phyloP scores from a whole-genome alignment of 2,329 filamentous ascomycete species.

The Monilinia polystroma region DNA sequence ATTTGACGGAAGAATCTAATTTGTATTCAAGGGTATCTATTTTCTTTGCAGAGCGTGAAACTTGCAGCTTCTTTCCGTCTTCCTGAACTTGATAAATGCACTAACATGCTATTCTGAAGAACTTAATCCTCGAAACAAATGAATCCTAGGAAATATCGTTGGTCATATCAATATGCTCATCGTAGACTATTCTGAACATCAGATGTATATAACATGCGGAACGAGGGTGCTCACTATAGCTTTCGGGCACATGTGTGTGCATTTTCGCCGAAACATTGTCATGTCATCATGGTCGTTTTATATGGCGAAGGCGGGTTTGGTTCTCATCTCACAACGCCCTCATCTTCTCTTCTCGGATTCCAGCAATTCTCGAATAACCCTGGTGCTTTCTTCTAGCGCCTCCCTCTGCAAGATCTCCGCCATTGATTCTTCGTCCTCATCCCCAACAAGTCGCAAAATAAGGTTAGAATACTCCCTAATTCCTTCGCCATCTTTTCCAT shows the following conservation, averaged over 20 bases:
- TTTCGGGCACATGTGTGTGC: not conserved
- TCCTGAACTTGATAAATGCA: not conserved
- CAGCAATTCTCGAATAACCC: conserved; percentile 51
- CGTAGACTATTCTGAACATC: not conserved
- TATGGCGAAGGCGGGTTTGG: not conserved
- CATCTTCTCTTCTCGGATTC: conserved; percentile 43
- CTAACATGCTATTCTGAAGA: not conserved
- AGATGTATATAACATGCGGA: not conserved
- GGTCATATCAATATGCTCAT: too few relatives aligned
- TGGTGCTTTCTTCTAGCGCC: conserved; percentile 44
- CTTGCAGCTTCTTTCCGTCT: not conserved
- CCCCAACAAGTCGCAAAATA: conserved; percentile 50
- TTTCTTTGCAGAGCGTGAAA: not conserved
- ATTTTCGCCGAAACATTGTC: not conserved
- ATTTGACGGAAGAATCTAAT: conserved; percentile 20
- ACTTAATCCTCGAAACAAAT: not conserved
- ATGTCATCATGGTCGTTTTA: not conserved
- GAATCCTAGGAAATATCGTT: not conserved
- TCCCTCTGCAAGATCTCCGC: conserved; percentile 48
- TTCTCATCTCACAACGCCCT: not conserved
- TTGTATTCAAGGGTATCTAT: conserved; percentile 14
- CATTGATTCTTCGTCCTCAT: conserved; percentile 40
- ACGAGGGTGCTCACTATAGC: not conserved
- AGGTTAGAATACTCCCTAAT: conserved; percentile 61
- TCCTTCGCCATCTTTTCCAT: conserved; percentile 57